A percentile compares a stretch with the other conserved stretches of the same genome.
These are phyloP conservation scores for Clonostachys solani DNA, from an alignment of 2,329 filamentous ascomycete genomes.

Conservation along the genomic window DNA sequence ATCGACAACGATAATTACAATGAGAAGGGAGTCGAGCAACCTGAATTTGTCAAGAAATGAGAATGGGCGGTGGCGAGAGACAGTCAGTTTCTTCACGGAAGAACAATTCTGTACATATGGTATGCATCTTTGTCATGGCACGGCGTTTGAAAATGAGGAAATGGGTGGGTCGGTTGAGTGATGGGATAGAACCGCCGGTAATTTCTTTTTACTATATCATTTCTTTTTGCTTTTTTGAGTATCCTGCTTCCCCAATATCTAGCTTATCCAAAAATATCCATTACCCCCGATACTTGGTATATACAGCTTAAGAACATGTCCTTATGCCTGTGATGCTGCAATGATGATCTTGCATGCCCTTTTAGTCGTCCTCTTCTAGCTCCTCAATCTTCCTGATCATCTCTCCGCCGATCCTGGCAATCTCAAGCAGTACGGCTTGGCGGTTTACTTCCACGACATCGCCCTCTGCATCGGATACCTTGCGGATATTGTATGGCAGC, in stretches of 20 bases:
- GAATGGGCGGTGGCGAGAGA: too few relatives aligned
- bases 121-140: conserved; percentile 3
- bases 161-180: too few relatives aligned
- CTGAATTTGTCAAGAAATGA: too few relatives aligned
- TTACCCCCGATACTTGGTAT: conserved; percentile 1
- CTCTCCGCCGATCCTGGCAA: conserved; percentile 62
- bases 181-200: too few relatives aligned
- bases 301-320: not conserved
- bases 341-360: not conserved
- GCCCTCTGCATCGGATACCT: conserved; percentile 26
- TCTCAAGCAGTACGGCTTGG: conserved; percentile 65
- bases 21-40: not conserved
- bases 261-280: too few relatives aligned
- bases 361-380: conserved; percentile 6
- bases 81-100: too few relatives aligned
- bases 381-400: conserved; percentile 65
- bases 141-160: conserved; percentile 11
- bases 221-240: too few relatives aligned
- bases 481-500: conserved; percentile 55
- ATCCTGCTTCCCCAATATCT: too few relatives aligned
- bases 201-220: too few relatives aligned
- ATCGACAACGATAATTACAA: not conserved
- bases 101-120: not conserved
- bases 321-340: not conserved
- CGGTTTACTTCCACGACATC: conserved; percentile 61